Percentiles rank a stretch among this genome's conserved stretches.
These are phyloP conservation scores for Berkeleyomyces basicola DNA, from an alignment of 2,329 filamentous ascomycete genomes.

Conservation along the genomic window DNA sequence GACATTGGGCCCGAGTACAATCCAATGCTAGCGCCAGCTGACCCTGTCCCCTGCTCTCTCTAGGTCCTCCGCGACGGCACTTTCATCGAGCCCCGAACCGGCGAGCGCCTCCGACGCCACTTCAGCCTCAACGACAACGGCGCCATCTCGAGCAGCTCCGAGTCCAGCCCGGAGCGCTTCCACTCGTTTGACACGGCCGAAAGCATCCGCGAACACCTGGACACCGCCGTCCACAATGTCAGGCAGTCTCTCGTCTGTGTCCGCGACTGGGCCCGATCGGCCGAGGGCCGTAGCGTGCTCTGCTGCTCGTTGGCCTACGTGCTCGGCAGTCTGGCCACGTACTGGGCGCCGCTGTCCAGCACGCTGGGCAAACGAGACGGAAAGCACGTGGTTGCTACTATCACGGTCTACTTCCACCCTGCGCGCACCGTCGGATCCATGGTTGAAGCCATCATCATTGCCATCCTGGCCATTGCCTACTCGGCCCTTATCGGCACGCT, in stretches of 20 bases:
- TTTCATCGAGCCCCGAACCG: constrained; percentile 72
- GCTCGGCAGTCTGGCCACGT: constrained; percentile 71
- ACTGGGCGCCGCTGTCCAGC: constrained; percentile 54
- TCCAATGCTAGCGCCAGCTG: not conserved
- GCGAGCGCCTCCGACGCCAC: constrained; percentile 63
- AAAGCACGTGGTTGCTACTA: constrained; percentile 84
- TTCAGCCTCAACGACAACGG: constrained; percentile 46
- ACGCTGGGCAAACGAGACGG: constrained; percentile 73
- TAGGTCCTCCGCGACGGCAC: constrained; percentile 70
- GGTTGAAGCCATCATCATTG: constrained; percentile 68
- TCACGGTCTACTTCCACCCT: constrained; percentile 91
- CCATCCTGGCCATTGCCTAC: constrained; percentile 62
- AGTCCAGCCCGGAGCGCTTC: constrained; percentile 20
- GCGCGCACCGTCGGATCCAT: constrained; percentile 75
- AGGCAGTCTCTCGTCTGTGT: constrained; percentile 24
- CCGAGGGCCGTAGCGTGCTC: constrained; percentile 61
- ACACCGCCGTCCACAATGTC: constrained; percentile 23
- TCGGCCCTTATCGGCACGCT: constrained; percentile 51
- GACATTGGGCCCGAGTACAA: no score
- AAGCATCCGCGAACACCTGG: constrained; percentile 22
- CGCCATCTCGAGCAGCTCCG: constrained; percentile 18
- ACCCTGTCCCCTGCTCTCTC: not conserved
- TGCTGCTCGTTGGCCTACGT: constrained; percentile 88
- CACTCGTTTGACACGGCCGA: constrained; percentile 23
- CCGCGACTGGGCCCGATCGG: constrained; percentile 49